These are phyloP conservation scores for Hirsutella rhossiliensis DNA, from an alignment of 2,329 filamentous ascomycete genomes.

Conservation along the genomic window DNA sequence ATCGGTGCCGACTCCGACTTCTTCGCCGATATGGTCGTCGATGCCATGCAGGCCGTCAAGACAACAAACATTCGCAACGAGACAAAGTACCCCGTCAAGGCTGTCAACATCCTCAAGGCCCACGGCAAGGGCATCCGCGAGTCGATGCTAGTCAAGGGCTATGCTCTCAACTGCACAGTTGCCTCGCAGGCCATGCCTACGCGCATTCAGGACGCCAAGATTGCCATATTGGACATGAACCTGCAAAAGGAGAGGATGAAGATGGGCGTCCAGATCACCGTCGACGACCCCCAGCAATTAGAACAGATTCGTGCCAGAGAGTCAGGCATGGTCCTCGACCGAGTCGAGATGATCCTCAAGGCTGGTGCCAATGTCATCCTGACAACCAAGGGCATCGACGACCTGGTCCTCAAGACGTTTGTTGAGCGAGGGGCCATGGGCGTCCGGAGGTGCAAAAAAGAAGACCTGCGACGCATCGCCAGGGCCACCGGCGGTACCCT, in stretches of 20 bases:
- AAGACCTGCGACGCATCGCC: conserved; percentile 89
- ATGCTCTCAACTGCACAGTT: conserved; percentile 96
- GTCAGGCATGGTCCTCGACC: conserved; percentile 82
- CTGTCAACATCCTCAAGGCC: conserved; percentile 96
- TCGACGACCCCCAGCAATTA: conserved; percentile 92
- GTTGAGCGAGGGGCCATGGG: conserved; percentile 93
- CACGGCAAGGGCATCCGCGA: conserved; percentile 88
- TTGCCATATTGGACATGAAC: conserved; percentile 95
- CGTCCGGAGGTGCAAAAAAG: conserved; percentile 94
- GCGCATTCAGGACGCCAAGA: conserved; percentile 84
- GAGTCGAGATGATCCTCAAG: conserved; percentile 96
- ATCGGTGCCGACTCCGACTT: conserved; percentile 94
- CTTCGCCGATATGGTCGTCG: conserved; percentile 94
- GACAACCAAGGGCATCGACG: conserved; percentile 97
- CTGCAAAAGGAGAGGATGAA: conserved; percentile 99
- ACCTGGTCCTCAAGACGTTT: conserved; percentile 87
- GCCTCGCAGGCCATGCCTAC: conserved; percentile 98
- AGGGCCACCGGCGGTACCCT: conserved; percentile 91
- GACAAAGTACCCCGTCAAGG: conserved; percentile 95
- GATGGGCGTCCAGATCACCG: conserved; percentile 93
- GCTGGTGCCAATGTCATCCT: conserved; percentile 91
- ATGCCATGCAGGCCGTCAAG: conserved; percentile 92
- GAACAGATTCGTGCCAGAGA: conserved; percentile 95
- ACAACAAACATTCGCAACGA: conserved; percentile 83
- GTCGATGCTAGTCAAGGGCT: conserved; percentile 86